Percentiles rank a stretch among this genome's conserved stretches.
Evolutionary conservation across 2,329 filamentous ascomycete species (phyloP).

Genomic region (Plenodomus lindquistii): DNA sequence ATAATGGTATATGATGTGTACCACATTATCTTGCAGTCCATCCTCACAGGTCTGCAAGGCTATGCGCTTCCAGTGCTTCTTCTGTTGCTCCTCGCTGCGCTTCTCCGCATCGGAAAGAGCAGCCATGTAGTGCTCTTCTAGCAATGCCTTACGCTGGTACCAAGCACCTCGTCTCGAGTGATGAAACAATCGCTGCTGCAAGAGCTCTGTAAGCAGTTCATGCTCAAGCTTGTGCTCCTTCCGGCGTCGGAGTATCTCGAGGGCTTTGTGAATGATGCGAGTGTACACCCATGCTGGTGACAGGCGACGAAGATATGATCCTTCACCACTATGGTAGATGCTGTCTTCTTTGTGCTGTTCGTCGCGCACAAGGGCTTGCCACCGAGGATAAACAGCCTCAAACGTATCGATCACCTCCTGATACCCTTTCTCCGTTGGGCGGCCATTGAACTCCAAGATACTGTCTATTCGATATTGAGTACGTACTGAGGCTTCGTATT

Average conservation of each 20-base stretch:
- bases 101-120: constrained; percentile 22
- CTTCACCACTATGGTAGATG: constrained; percentile 80
- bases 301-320: constrained; percentile 85
- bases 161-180: constrained; percentile 81
- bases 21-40: constrained; percentile 83
- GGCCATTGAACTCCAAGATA: constrained; percentile 78
- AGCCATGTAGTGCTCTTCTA: constrained; percentile 96
- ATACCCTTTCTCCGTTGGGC: constrained; percentile 66
- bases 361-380: constrained; percentile 71
- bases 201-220: constrained; percentile 70
- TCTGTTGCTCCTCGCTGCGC: constrained; percentile 61
- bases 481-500: constrained; percentile 85
- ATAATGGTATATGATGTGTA: constrained; percentile 91
- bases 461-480: constrained; percentile 81
- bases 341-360: constrained; percentile 77
- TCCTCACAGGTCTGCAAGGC: constrained; percentile 81
- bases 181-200: constrained; percentile 83
- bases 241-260: constrained; percentile 75
- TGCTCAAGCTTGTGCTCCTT: constrained; percentile 82
- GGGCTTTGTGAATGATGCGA: constrained; percentile 85
- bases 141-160: constrained; percentile 92
- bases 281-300: constrained; percentile 94
- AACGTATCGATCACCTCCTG: constrained; percentile 72
- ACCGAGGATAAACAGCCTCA: constrained; percentile 76
- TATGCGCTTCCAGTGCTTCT: constrained; percentile 79